Evolutionary conservation across 257 asterid species (phyloP).

Genomic region (Fraxinus excelsior): DNA sequence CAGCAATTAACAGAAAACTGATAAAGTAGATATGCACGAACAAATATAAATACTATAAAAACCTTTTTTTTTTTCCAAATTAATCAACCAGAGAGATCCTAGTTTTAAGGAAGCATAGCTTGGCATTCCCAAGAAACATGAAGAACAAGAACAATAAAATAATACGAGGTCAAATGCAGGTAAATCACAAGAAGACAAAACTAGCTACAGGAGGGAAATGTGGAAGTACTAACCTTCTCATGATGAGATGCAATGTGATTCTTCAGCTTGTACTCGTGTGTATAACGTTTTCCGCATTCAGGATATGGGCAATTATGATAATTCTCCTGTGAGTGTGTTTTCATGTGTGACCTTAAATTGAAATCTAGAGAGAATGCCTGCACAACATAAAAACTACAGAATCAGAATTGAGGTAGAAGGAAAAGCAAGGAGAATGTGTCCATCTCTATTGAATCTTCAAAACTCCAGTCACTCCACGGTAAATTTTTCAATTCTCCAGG

Average conservation of each 20-base stretch:
- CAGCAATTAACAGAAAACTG: slow-evolving; percentile 1
- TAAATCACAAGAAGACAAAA: not conserved
- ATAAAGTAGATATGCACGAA: not conserved
- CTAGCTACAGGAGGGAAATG: slow-evolving; percentile 6
- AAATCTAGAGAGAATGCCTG: slow-evolving; percentile 99
- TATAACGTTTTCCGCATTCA: slow-evolving; percentile 96
- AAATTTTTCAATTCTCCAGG: not conserved
- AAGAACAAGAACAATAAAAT: not conserved
- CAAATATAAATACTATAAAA: not conserved
- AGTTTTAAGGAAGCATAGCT: not conserved
- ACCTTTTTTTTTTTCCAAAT: not conserved
- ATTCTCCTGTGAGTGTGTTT: slow-evolving; percentile 98
- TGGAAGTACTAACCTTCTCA: slow-evolving; percentile 62
- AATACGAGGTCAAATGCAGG: not conserved
- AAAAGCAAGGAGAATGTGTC: not conserved
- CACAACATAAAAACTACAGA: slow-evolving; percentile 4
- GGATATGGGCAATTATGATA: slow-evolving; percentile 92
- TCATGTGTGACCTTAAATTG: slow-evolving; percentile 96
- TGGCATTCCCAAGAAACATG: not conserved
- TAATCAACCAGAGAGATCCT: no score
- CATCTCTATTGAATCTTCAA: not conserved
- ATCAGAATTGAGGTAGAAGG: slow-evolving; percentile 21
- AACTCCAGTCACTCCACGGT: not conserved
- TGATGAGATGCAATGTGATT: slow-evolving; percentile 84
- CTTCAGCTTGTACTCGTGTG: slow-evolving; percentile 96